phyloP scores from a whole-genome alignment of 768 basidiomycete genomes.

The Mycena venus region DNA sequence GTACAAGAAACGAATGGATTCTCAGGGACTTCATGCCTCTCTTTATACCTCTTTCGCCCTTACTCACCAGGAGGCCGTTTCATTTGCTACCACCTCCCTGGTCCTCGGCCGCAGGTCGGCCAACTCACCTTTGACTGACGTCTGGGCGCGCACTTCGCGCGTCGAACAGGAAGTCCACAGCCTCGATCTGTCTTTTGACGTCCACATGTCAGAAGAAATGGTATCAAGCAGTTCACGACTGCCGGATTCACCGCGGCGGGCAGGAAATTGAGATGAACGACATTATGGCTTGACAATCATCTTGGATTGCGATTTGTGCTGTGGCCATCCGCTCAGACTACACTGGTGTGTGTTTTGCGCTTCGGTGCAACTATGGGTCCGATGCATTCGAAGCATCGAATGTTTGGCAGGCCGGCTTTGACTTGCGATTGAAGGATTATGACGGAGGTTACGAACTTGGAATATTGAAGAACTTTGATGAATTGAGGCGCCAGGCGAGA shows the following conservation, averaged over 20 bases:
- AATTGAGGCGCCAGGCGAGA: background rate
- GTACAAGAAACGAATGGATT: conserved; percentile 35
- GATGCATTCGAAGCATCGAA: background rate
- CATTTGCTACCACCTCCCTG: conserved; percentile 31
- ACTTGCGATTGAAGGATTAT: conserved; percentile 6
- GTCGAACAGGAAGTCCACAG: background rate
- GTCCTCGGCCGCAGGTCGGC: conserved; percentile 10
- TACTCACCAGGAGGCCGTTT: background rate
- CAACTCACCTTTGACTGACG: background rate
- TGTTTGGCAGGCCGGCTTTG: background rate
- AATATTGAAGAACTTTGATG: too few relatives aligned
- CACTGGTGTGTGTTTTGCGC: background rate
- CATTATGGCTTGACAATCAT: background rate
- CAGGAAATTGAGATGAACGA: background rate
- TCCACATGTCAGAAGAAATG: conserved; percentile 3
- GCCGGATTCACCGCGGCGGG: background rate
- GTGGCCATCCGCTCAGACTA: background rate
- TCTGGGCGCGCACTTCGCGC: conserved; percentile 20
- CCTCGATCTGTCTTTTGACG: conserved; percentile 3
- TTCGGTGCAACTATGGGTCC: background rate
- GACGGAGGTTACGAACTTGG: background rate
- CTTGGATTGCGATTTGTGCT: background rate
- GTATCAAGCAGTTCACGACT: conserved; percentile 6
- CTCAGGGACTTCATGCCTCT: background rate
- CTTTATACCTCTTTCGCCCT: conserved; percentile 20